Conservation (phyloP, 176 grass and related monocot species). For the Canna indica region DNA sequence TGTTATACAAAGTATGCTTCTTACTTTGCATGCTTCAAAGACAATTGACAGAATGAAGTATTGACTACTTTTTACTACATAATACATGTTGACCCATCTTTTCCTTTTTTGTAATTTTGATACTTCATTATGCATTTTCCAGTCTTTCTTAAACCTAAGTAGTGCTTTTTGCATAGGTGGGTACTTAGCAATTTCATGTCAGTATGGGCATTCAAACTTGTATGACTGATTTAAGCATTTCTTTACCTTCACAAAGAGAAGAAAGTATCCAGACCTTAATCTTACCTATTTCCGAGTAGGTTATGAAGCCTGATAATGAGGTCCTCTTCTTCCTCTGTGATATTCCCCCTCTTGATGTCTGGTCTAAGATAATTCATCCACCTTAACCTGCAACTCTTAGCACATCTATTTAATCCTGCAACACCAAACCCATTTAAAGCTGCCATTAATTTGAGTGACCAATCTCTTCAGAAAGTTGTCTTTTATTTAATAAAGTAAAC, state of each 20-base stretch:
- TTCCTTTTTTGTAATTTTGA: background rate
- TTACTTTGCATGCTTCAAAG: too few species aligned
- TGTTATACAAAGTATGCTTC: too few species aligned
- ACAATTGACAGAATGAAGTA: too few species aligned
- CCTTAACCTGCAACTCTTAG: slow-evolving; percentile 15
- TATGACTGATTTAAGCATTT: background rate
- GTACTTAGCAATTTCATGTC: background rate
- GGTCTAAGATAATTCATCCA: slow-evolving; percentile 20
- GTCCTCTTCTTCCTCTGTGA: slow-evolving; percentile 10
- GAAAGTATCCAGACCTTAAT: background rate
- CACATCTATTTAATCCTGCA: slow-evolving; percentile 16
- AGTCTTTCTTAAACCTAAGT: background rate
- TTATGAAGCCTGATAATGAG: slow-evolving; percentile 14
- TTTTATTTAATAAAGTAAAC: too few species aligned
- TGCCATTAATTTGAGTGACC: background rate
- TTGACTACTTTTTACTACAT: too few species aligned
- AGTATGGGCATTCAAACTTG: background rate
- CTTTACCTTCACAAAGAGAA: background rate
- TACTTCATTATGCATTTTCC: background rate
- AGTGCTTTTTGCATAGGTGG: background rate
- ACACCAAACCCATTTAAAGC: background rate
- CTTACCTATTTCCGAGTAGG: slow-evolving; percentile 13
- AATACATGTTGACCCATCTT: too few species aligned
- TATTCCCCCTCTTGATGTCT: slow-evolving; percentile 10
- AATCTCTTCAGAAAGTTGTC: background rate